Evolutionary conservation across 2,329 filamentous ascomycete genomes (phyloP), one percentile per base, ranked within the genome.

Genomic region (Trichoderma polysporum): DNA sequence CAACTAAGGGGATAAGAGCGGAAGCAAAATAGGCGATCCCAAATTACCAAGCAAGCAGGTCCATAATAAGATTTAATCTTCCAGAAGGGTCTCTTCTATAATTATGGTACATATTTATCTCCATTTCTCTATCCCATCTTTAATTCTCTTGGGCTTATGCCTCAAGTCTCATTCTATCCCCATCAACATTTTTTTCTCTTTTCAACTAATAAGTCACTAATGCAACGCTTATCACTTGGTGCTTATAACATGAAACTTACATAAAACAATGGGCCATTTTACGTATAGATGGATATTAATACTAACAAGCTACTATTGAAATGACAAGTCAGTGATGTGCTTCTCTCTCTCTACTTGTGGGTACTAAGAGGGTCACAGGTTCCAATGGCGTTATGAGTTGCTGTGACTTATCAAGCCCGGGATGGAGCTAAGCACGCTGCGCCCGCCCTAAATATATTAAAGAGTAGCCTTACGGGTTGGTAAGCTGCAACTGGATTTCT

Each of bases 381-480:
- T 15, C 22, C 35, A 15, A 33, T 33, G n/a, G 10, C 12, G 15
- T 22, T 12, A n/a, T 25, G 47, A 61, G 8, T 52, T 22, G 6
- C 8, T 29, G 29, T 17, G 17, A 41, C 25, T 19, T 37, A 12
- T 31, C 33, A 35, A 7, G 31, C 47, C 39, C 33, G 59, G 39
- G 47, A 52, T 50, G 47, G 41, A 22, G 33, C 47, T 39, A 52
- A 53, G 35, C 22, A 19, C 3, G 33, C 49, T 62, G 33, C 59
- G 59, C 59, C 59, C 59, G 59, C 59, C 35, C 59, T 62, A 53
- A 52, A 12, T 17, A 53, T 37, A 31, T 52, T 39, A 61, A 49
- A 33, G 15, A 22, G 41, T 22, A 61, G 58, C 58, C 58, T 49
- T 61, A 61, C 17, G 31, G 31, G 57, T 50, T 22, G 41, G 41